Conservation (phyloP, 441 rosid genomes). For the Syzygium malaccense region DNA sequence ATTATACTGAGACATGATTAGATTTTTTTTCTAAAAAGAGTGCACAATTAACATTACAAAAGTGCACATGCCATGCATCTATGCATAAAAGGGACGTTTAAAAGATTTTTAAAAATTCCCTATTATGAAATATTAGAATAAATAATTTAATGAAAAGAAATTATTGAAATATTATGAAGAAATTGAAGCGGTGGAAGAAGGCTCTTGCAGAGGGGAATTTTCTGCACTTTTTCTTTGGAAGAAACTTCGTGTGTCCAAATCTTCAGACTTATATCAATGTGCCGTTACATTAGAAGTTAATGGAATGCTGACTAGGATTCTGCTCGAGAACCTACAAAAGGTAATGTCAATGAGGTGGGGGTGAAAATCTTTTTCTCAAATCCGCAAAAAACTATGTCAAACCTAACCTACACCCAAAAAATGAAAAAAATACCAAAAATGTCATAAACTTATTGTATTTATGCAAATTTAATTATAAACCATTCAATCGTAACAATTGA, state of each 20-base stretch:
- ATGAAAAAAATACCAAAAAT: not conserved
- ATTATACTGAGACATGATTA: not conserved
- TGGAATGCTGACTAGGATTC: not conserved
- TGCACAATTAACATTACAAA: not conserved
- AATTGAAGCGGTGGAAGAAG: not conserved
- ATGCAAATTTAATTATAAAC: too few relatives aligned
- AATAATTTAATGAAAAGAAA: too few relatives aligned
- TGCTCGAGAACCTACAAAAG: not conserved
- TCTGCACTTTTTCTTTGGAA: not conserved
- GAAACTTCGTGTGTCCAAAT: not conserved
- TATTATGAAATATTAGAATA: not conserved
- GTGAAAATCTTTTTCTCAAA: not conserved
- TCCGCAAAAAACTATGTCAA: not conserved
- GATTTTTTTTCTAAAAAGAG: not conserved
- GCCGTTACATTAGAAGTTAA: not conserved
- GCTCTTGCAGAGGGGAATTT: not conserved
- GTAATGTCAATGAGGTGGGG: not conserved
- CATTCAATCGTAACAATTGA: too few relatives aligned
- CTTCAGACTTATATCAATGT: not conserved
- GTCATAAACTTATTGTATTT: too few relatives aligned
- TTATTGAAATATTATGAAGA: too few relatives aligned
- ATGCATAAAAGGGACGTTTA: not conserved
- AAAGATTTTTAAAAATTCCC: not conserved
- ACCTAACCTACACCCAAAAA: not conserved
- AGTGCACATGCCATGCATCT: not conserved